phyloP scores from a whole-genome alignment of 345 rosid species.

The Ailanthus altissimus region DNA sequence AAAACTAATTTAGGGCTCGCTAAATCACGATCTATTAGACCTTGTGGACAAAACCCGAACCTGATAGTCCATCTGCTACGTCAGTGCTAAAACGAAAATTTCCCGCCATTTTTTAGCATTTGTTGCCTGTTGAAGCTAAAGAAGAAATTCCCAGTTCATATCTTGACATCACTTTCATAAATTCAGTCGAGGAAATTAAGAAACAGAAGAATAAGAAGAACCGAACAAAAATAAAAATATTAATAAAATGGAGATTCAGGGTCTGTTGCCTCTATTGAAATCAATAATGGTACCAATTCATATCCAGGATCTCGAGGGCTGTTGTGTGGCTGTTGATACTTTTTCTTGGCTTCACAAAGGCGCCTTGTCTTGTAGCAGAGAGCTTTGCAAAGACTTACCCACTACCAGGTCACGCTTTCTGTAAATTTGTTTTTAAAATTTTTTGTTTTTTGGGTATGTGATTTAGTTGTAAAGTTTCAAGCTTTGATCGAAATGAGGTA shows the following conservation, averaged over 20 bases:
- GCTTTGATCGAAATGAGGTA: conserved; percentile 3
- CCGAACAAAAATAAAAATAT: background rate
- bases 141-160: background rate
- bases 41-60: background rate
- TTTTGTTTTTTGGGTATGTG: background rate
- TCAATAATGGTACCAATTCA: conserved; percentile 79
- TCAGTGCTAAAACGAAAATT: background rate
- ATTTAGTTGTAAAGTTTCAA: background rate
- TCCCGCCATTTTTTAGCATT: conserved; percentile 10
- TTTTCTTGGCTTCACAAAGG: conserved; percentile 96
- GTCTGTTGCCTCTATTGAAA: conserved; percentile 83
- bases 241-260: conserved; percentile 73
- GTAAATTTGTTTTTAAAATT: background rate
- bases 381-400: conserved; percentile 71
- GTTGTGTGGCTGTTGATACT: conserved; percentile 82
- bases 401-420: conserved; percentile 49
- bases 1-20: background rate
- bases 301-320: conserved; percentile 72
- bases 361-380: conserved; percentile 64
- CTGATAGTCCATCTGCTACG: background rate
- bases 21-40: background rate
- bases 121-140: background rate
- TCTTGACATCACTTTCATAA: background rate
- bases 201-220: background rate
- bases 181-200: background rate